Percentiles rank a stretch among this genome's conserved stretches.
Conservation (phyloP, 2,329 filamentous ascomycete genomes). For the Zasmidium cellare region DNA sequence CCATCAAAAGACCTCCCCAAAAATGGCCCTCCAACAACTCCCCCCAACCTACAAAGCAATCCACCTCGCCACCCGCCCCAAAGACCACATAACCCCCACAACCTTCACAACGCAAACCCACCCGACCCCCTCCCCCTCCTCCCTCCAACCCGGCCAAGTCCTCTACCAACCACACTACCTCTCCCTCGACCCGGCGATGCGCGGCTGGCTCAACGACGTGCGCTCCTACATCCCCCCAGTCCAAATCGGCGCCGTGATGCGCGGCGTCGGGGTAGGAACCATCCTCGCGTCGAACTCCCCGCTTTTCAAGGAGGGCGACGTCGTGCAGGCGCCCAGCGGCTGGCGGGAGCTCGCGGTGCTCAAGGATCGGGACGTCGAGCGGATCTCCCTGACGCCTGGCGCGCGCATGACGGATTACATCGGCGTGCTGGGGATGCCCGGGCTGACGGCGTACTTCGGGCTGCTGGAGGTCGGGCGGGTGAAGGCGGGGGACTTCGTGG, state of each 20-base stretch:
- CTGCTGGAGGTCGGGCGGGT: slow-evolving; percentile 68
- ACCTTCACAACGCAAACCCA: slow-evolving; percentile 25
- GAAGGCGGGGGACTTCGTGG: slow-evolving; percentile 70
- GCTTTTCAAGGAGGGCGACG: slow-evolving; percentile 35
- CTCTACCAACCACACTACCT: slow-evolving; percentile 50
- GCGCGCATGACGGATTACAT: slow-evolving; percentile 28
- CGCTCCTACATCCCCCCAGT: slow-evolving; percentile 51
- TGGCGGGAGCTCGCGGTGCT: slow-evolving; percentile 47
- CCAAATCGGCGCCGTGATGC: slow-evolving; percentile 42
- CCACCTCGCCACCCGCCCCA: slow-evolving; percentile 26
- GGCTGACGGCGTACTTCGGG: slow-evolving; percentile 75
- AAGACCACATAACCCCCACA: slow-evolving; percentile 23
- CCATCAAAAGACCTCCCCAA: no score
- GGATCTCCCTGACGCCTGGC: slow-evolving; percentile 23
- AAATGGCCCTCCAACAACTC: slow-evolving; percentile 8
- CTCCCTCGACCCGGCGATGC: slow-evolving; percentile 56
- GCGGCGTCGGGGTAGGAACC: slow-evolving; percentile 37
- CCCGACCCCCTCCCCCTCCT: slow-evolving; percentile 16
- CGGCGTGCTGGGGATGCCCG: slow-evolving; percentile 58
- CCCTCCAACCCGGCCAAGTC: slow-evolving; percentile 40
- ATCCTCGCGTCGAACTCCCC: slow-evolving; percentile 39
- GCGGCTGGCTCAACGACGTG: slow-evolving; percentile 50
- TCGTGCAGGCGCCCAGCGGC: slow-evolving; percentile 34
- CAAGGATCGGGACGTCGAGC: slow-evolving; percentile 21
- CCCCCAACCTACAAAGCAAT: slow-evolving; percentile 24